Evolutionary conservation across 306 rosid species (phyloP).

Genomic region (Castanospermum australe): DNA sequence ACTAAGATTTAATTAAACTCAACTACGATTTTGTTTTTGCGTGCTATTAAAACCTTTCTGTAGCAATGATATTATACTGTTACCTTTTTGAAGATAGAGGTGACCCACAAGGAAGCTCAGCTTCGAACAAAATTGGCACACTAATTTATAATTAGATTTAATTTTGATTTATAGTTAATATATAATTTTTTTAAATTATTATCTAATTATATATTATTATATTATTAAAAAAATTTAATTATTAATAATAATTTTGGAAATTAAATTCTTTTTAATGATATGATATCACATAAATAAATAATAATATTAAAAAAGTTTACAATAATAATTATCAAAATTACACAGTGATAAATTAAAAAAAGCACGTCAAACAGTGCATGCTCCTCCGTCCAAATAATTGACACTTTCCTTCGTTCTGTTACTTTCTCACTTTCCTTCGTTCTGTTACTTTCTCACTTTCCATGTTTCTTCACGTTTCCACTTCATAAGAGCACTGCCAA

Average conservation of each 20-base stretch:
- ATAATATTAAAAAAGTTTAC: too few relatives aligned
- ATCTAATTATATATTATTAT: too few relatives aligned
- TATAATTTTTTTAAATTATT: too few relatives aligned
- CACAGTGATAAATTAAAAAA: conserved; percentile 8
- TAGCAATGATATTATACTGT: background rate
- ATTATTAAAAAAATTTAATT: too few relatives aligned
- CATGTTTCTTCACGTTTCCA: conserved; percentile 34
- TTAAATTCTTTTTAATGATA: too few relatives aligned
- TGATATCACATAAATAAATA: too few relatives aligned
- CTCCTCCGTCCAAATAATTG: conserved; percentile 23
- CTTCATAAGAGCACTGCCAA: conserved; percentile 33
- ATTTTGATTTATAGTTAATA: too few relatives aligned
- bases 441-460: conserved; percentile 32
- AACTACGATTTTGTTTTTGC: background rate
- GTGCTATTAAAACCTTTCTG: background rate
- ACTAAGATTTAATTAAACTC: background rate
- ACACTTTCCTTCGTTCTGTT: conserved; percentile 9
- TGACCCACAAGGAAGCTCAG: background rate
- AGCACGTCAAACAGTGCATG: conserved; percentile 41
- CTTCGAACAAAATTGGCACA: background rate
- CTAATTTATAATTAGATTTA: background rate
- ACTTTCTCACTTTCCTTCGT: conserved; percentile 17
- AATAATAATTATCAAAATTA: too few relatives aligned
- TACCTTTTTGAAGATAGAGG: background rate
- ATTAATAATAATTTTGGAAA: too few relatives aligned